Base-by-base conservation (phyloP, 371 early-diverging fungal genomes). In the Fennellomyces sp. region DNA sequence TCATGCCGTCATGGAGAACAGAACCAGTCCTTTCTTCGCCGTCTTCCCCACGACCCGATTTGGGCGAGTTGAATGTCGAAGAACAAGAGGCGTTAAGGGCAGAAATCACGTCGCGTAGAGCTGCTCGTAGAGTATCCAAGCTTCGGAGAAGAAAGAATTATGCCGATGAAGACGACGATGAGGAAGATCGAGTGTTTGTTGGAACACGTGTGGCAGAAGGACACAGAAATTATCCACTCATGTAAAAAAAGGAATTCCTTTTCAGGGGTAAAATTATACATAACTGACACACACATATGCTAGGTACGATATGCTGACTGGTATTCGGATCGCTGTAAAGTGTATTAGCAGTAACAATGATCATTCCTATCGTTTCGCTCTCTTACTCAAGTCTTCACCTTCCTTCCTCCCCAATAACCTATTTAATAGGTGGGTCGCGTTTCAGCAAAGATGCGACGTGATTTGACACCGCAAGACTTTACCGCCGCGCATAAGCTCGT, bases 281-380 rank as follows among this genome's bases (percentile, higher is more conserved):
- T 33, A 21, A 11, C 30, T 33, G n/a, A 41, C 41, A 41, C 41
- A n/a, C 30, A 47, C 21, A 27, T 12, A 26, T 12, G 12, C 11
- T 59, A 25, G 39, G 11, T 49, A 97, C 82, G 92, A 98, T 67
- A 97, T 98, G 98, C 76, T 98, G 50, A 97, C 97, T 3, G 98
- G 94, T 3, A 93, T 94, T 60, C 84, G 94, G 6, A 88, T 89
- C 27, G 89, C 90, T 13, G 91, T 52, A 52, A 41, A 19, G 45
- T 45, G 23, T 45, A 45, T 36, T 45, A 12, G 23, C 45, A 45
- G 45, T 45, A 45, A 12, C 21, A 3, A 5, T 17, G 38, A 41
- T 41, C 42, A 19, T 56, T 15, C 42, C 27, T 25, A 4, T 19
- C 26, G 5, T 11, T 36, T 33, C 27, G 11, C 45, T 45, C 13